Evolutionary conservation across 306 rosid species (phyloP), one percentile per base, ranked within the genome.

Genomic region (Gynostemma pentaphyllum): DNA sequence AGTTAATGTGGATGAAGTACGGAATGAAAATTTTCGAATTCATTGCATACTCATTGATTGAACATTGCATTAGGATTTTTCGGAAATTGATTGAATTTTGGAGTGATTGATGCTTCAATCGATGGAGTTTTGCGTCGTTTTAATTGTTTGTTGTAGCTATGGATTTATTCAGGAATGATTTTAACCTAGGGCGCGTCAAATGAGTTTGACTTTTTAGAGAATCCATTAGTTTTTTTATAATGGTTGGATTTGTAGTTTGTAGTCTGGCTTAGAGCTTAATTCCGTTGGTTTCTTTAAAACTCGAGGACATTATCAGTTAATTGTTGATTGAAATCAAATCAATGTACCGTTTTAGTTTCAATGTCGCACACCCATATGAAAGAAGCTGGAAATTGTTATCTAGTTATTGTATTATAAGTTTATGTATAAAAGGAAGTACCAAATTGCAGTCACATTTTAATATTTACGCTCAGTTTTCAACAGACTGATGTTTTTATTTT

Each of bases 161-260:
- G 4, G 48, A 15, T 66, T 50, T 50, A 9, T 22, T 7, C 23
- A 16, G 4, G 57, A 40, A 13, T 50, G 13, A 16, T 36, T 50
- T 36, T 50, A 37, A 24, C 48, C 23, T 50, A 2, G 12, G 22
- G 30, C 16, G 10, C 21, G 40, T 50, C 50, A 29, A 37, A 24
- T 32, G 46, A 37, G 39, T 66, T 66, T 66, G 50, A 66, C 70
- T 66, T 30, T 49, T 13, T 13, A 8, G 45, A 47, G 56, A 5
- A 13, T 29, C 36, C 14, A 2, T 59, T 18, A 59, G 64, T 36
- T 59, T 11, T 39, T 39, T 47, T 60, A 1, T 60, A 26, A 60
- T 41, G 66, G 66, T 60, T 61, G 2, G 44, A 39, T 32, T 32
- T 32, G 37, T 7, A 32, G 37, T 32, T 32, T 2, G 37, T 32